Percentiles rank a stretch among this genome's conserved stretches.
Conservation (phyloP, 495 filamentous ascomycete species). For the Penicillium cinerascens region DNA sequence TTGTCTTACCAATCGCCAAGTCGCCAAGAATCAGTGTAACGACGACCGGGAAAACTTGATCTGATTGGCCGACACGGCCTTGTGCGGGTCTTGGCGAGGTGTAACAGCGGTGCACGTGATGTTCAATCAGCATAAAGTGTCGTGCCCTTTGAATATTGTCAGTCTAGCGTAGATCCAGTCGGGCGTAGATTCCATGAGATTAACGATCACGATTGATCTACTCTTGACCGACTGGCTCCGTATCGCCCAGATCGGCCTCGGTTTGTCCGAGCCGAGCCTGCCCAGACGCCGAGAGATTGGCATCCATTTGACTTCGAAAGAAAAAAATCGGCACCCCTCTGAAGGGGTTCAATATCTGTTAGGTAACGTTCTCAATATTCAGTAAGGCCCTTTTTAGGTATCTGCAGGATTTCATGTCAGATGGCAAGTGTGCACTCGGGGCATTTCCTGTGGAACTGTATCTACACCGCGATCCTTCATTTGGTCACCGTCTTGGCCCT, state of each 20-base stretch:
- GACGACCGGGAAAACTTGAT: background rate
- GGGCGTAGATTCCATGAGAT: background rate
- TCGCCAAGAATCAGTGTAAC: background rate
- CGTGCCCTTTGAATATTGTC: background rate
- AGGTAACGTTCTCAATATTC: slow-evolving; percentile 14
- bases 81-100: background rate
- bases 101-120: background rate
- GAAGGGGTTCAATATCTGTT: slow-evolving; percentile 18
- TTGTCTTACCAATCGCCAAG: background rate
- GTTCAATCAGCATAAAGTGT: background rate
- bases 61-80: background rate
- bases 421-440: background rate
- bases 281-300: slow-evolving; percentile 37
- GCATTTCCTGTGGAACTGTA: background rate
- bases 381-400: background rate
- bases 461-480: background rate
- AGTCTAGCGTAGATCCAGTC: too few species aligned
- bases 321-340: slow-evolving; percentile 2
- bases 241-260: background rate
- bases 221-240: background rate
- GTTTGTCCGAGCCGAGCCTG: slow-evolving; percentile 23
- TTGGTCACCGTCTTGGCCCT: slow-evolving; percentile 7
- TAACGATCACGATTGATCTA: background rate
- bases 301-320: slow-evolving; percentile 15
- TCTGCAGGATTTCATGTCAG: background rate